phyloP scores from a whole-genome alignment of 306 rosid species.

The Elaeagnus macrophylla region DNA sequence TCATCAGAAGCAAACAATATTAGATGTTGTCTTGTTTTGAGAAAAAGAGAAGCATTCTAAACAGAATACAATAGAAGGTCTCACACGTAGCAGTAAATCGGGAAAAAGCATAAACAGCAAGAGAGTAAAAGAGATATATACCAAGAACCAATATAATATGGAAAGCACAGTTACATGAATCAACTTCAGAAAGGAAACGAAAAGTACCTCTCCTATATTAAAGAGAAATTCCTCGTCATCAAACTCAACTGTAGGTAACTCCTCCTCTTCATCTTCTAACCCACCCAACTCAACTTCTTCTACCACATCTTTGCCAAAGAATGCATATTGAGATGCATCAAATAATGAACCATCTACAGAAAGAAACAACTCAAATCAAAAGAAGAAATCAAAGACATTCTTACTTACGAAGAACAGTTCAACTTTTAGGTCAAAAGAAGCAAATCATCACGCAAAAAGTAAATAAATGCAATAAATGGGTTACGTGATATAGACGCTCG shows the following conservation, averaged over 20 bases:
- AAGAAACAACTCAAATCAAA: constrained; percentile 13
- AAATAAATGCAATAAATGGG: not conserved
- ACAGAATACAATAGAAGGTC: too few species aligned
- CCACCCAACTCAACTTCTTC: constrained; percentile 89
- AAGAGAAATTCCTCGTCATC: constrained; percentile 86
- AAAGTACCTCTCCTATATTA: constrained; percentile 47
- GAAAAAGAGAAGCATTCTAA: too few species aligned
- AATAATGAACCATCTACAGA: constrained; percentile 45
- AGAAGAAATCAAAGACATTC: not conserved
- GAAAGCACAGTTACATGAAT: not conserved
- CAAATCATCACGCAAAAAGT: not conserved
- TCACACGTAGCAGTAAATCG: too few species aligned
- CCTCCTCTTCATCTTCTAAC: constrained; percentile 45
- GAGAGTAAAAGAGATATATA: not conserved
- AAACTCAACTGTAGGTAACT: constrained; percentile 32
- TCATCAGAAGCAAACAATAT: too few species aligned
- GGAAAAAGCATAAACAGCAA: not conserved
- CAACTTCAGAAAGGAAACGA: constrained; percentile 2
- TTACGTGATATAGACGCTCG: not conserved
- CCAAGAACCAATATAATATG: not conserved
- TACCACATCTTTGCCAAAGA: constrained; percentile 58
- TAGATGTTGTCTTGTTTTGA: too few species aligned
- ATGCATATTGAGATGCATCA: constrained; percentile 89
- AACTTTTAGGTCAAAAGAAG: not conserved
- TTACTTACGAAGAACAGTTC: not conserved